Base-by-base conservation (phyloP, 2,329 filamentous ascomycete genomes). In the Penicillium digitatum region DNA sequence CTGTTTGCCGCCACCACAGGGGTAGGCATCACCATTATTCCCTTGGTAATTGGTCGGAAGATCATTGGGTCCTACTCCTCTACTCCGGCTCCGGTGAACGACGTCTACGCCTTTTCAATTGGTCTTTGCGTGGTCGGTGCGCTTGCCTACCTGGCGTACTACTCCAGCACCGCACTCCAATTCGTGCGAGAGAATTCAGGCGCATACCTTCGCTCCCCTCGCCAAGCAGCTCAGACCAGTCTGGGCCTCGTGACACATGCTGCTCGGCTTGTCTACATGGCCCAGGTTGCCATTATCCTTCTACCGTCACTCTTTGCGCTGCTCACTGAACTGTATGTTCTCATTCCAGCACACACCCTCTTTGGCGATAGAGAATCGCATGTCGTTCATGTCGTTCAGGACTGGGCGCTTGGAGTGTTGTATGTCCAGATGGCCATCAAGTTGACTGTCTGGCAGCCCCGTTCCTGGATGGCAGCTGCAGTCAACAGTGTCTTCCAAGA, bases 61-160 rank as follows among this genome's bases (percentile, higher is more conserved):
- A 80, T 97, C 58, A 89, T 96, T 69, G 84, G 86, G 44, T 76
- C 81, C 27, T 75, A 92, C 32, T 84, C 96, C 39, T 89, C 90
- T 5, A 75, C 79, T 0, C 81, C 88, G 58, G 82, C 89, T 45
- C 83, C 83, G 38, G 88, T 93, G 68, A 99, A 97, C 72, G 94
- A 99, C 71, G 88, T 99, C 26, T 97, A 99, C 66, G 93, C 94
- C 12, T 96, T 96, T 71, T 95, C 90, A 49, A 85, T 94, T 29
- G 94, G 94, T 14, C 82, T 95, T 38, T 96, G 95, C 69, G 78
- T 90, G 26, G 79, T 96, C 5, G 90, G 89, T 11, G 84, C 83
- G 4, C 67, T 83, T 1, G 76, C 82, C 3, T 95, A 92, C 69
- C 73, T 82, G 39, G 62, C 81, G 27, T 76, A 85, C 61, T 82